Evolutionary conservation across 179 eudicot genomes (phyloP), one percentile per base, ranked within the genome.

Genomic region (Dionaea muscipula): DNA sequence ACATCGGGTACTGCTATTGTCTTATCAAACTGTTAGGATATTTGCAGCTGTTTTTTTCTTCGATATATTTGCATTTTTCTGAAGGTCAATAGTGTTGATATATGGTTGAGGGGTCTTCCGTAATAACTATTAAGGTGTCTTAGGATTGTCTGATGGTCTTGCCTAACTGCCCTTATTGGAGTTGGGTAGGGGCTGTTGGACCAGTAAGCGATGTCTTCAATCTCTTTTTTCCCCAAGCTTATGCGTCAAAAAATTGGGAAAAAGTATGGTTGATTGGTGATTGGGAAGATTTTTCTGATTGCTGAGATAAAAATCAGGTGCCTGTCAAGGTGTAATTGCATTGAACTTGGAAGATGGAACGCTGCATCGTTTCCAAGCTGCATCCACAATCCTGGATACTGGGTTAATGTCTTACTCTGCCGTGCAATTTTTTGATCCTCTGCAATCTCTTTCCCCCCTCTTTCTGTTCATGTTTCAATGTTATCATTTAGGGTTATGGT

Each of bases 321-420:
- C 52, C 72, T 93, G 96, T 65, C 95, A 89, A 81, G 99, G 99
- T 53, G 95, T 93, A 38, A 83, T 93, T 75, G 95, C 99, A 41
- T 71, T 89, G 23, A 93, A 93, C 64, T 76, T 83, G 96, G 98
- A 91, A 68, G 98, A 91, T 65, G 98, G 96, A 37, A 91, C 98
- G 5, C 58, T 91, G 57, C 98, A 93, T 60, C 75, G 99, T 24
- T 85, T 93, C 77, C 86, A 71, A 54, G 44, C 99, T 56, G 72
- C 80, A 43, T 85, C 95, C 63, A 93, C 99, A 63, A 90, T 93
- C 65, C 69, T 93, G 64, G 99, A 96, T 47, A 93, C 99, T 26
- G 99, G 99, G 95, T 96, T 93, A 85, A 50, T 15, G 14, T 33
- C 51, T 25, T 26, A 16, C 24, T 24, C 8, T 2, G 14, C 17